Base-by-base conservation (phyloP, 2,329 filamentous ascomycete species). In the Cylindrodendrum hubeiense region DNA sequence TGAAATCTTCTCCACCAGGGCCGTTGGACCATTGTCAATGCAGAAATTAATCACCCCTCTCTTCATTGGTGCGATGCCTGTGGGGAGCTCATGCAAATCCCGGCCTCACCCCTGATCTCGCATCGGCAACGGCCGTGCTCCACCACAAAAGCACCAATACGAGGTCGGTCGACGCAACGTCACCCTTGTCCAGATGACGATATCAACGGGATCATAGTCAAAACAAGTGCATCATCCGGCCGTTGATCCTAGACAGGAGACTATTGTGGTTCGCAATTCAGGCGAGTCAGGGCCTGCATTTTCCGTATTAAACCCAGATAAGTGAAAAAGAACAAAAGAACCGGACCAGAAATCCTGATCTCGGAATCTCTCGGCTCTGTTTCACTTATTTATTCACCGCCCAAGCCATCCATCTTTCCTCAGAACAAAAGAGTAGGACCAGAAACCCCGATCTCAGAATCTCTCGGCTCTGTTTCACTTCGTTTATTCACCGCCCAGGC, bases 61-160 rank as follows among this genome's bases (percentile, higher is more conserved):
- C 28, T 39, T 53, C 41, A 54, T 60, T 60, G 57, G 57, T 30
- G n/a, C 8, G 46, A 26, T 24, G 13, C 13, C 21, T n/a, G 30
- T 22, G 22, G 24, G 33, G 57, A 54, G n/a, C 43, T 39, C 52
- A 63, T 62, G 56, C 47, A 26, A 37, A 53, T 46, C 62, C 52
- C 13, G n/a, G 39, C 13, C 4, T 33, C 22, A 39, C 63, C 58
- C 63, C 50, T 46, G 41, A 44, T 41, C 39, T 51, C 43, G 41
- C 24, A 44, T 57, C 54, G 34, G 57, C 9, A 39, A 12, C 46
- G 46, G 37, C 44, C 55, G 49, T 60, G 34, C 19, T 67, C 57
- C 61, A 66, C 65, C 59, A 68, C 63, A 60, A 39, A 39, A 3
- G 44, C 43, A 10, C 30, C 34, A 58, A 53, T 46, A 41, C 50